Conservation (phyloP, 768 basidiomycete genomes). For the Lactarius quietus region DNA sequence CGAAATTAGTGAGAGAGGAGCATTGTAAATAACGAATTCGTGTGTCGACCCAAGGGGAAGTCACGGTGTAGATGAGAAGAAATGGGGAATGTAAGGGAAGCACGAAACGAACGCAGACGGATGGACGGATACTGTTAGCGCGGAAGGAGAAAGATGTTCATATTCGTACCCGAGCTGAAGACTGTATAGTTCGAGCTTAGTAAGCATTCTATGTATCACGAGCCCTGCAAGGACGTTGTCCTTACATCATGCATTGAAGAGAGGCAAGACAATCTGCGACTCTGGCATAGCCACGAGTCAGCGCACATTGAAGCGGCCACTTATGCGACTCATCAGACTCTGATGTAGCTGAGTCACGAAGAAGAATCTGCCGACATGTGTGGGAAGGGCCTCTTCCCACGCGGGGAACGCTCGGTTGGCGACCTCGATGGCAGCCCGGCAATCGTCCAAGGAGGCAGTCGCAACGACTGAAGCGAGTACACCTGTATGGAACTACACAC, state of each 20-base stretch:
- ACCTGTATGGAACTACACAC: slow-evolving; percentile 44
- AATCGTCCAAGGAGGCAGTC: slow-evolving; percentile 38
- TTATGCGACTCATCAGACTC: slow-evolving; percentile 16
- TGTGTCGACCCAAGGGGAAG: no score
- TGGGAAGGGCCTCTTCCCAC: slow-evolving; percentile 15
- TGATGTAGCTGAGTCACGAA: slow-evolving; percentile 12
- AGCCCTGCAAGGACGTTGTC: no score
- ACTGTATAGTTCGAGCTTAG: no score
- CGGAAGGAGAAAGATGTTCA: no score
- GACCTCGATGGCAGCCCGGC: slow-evolving; percentile 20
- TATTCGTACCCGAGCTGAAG: no score
- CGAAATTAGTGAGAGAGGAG: no score
- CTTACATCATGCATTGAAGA: slow-evolving; percentile 28
- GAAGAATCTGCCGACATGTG: slow-evolving; percentile 13
- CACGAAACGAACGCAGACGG: no score
- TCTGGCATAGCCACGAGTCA: slow-evolving; percentile 9
- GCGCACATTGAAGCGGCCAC: neutral
- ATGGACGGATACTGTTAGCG: no score
- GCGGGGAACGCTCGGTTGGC: slow-evolving; percentile 18
- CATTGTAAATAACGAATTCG: no score
- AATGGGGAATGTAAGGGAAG: no score
- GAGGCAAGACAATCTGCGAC: slow-evolving; percentile 29
- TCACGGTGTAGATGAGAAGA: no score
- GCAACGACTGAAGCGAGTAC: slow-evolving; percentile 44
- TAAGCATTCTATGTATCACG: no score